Evolutionary conservation across 495 filamentous ascomycete species (phyloP), one percentile per base, ranked within the genome.

Genomic region (Amniculicola lignicola): DNA sequence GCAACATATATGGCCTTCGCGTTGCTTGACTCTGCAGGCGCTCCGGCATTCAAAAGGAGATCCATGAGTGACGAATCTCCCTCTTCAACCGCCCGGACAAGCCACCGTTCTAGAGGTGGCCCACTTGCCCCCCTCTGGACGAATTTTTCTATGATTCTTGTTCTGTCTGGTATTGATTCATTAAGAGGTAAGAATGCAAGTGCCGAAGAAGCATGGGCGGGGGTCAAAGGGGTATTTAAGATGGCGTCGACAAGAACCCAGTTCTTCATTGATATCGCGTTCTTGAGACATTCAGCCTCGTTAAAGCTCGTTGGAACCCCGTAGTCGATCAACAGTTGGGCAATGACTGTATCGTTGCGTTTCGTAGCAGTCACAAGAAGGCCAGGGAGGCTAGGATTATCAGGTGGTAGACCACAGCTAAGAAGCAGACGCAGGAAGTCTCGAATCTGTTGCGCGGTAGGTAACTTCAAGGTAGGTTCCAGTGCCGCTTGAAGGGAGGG

Each of bases 371-470:
- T 15, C 9, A 62, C 21, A 0, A 62, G 48, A 14, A 62, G 28
- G 11, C 25, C 46, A 33, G 47, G 16, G 11, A 62, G 28, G 5
- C 39, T 41, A 3, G 43, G 24, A 22, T 6, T 54, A 18, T 25
- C 22, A 1, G 53, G 35, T 25, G 53, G 28, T 2, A 62, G 42
- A 7, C 59, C 53, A 36, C 53, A 62, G 22, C 46, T 46, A 4
- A 57, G 27, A 1, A 62, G 37, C 35, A 62, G 53, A 36, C 58
- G 52, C 12, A 62, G 36, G 35, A 57, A 57, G 12, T 56, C 47
- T 10, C 54, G 24, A 0, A 57, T 23, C 16, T 57, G 33, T 31
- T 52, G 47, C 9, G 39, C 35, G 23, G 41, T 56, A 14, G 54
- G 48, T 21, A 52, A 44, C 3, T 37, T 52, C 28, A 62, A 14